Evolutionary conservation across 139 green algal species (phyloP), one percentile per base, ranked within the genome.

Genomic region (Coccomyxa sp.): DNA sequence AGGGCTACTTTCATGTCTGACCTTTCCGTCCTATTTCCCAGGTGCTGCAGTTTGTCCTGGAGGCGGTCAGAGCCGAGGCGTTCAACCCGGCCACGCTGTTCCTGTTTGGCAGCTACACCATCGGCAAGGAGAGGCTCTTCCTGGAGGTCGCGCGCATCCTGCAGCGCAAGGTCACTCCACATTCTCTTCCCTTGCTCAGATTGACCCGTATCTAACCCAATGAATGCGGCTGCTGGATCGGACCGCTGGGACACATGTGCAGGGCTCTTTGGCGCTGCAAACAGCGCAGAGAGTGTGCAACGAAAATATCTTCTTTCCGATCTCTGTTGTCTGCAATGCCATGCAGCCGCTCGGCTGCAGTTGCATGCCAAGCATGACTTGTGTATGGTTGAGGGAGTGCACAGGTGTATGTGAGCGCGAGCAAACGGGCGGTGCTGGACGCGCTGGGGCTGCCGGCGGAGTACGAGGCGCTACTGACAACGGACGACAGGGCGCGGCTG

Each of bases 91-190:
- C 86, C 45, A 95, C 91, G 4, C 92, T 99, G 76, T 98, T 98
- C 74, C 86, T 99, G 28, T 95, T 98, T 83, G 94, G 94, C 16
- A 92, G 88, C 21, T 98, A 98, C 86, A 94, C 89, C 78, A 96
- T 98, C 63, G 95, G 96, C 82, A 98, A 98, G 88, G 96, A 99
- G 90, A 88, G 90, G 0, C 82, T 98, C 15, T 98, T 97, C 87
- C 87, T 98, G 59, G 95, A 95, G 81, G 92, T 91, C 68, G 96
- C 93, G 3, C 82, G 86, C 27, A 81, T 81, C 63, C 83, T 97
- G 58, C 84, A 88, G n/a, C 82, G 81, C 27, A 95, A 95, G 86
- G 89, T 83, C 58, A 67, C 4, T 51, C 38, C 38, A 51, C 38
- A 51, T 51, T 15, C 12, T 82, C n/a, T 57, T 45, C 14, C 27